Evolutionary conservation across 208 protist genomes (phyloP).

Genomic region (Willaertia magna): DNA sequence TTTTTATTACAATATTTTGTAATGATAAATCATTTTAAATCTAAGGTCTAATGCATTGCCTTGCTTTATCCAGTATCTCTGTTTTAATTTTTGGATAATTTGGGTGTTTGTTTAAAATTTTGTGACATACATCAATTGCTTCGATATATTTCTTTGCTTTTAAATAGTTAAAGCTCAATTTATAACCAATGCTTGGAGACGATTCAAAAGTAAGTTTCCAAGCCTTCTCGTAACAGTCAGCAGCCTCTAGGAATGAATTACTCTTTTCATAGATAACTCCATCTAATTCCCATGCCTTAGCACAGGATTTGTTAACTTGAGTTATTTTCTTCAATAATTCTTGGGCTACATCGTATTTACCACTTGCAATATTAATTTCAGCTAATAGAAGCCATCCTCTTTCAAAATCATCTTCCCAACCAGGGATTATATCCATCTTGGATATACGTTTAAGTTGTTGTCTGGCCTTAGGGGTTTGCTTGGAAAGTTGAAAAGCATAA

Average conservation of each 20-base stretch:
- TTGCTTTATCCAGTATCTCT: conserved; percentile 73
- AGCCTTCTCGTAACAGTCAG: conserved; percentile 73
- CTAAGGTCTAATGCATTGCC: not conserved
- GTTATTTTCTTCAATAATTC: conserved; percentile 28
- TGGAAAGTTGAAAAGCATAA: conserved; percentile 46
- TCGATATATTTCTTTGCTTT: conserved; percentile 73
- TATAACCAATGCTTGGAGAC: conserved; percentile 75
- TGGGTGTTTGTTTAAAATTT: conserved; percentile 62
- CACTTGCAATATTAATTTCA: conserved; percentile 57
- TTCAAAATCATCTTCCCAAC: conserved; percentile 47
- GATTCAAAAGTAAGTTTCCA: conserved; percentile 70
- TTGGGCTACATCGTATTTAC: conserved; percentile 58
- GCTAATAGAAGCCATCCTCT: conserved; percentile 63
- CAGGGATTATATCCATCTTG: conserved; percentile 35
- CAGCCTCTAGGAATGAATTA: conserved; percentile 63
- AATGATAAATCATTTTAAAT: no score
- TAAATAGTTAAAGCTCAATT: conserved; percentile 86
- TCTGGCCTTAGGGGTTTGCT: conserved; percentile 58
- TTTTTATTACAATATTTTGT: no score
- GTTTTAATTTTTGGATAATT: conserved; percentile 76
- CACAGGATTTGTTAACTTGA: conserved; percentile 51
- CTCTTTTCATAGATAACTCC: conserved; percentile 72
- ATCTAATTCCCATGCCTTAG: conserved; percentile 59
- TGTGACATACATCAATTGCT: conserved; percentile 79
- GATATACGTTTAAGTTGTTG: conserved; percentile 52